Conservation (phyloP, 257 asterid genomes). For the Verbascum thapsus region DNA sequence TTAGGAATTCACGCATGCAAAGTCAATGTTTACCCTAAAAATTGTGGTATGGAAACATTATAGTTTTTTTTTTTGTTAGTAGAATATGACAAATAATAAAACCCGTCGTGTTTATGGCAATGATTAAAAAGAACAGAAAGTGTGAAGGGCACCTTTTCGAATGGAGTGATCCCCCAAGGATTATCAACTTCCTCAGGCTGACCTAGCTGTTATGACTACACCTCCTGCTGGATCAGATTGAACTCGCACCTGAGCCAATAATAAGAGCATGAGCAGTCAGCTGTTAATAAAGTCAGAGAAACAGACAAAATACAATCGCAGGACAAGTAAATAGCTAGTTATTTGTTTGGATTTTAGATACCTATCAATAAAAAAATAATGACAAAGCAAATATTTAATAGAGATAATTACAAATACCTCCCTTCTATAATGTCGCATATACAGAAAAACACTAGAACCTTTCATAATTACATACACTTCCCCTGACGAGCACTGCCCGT, state of each 20-base stretch:
- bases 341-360: no score
- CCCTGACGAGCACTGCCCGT: no score
- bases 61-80: not conserved
- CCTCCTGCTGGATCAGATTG: conserved; percentile 97
- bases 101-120: not conserved
- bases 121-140: not conserved
- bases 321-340: not conserved
- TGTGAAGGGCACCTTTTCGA: conserved; percentile 59
- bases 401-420: no score
- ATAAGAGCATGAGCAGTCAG: conserved; percentile 1
- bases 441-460: no score
- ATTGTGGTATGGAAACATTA: not conserved
- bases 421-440: no score
- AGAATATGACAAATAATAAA: conserved; percentile 4
- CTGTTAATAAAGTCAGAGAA: not conserved
- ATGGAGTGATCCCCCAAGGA: conserved; percentile 91
- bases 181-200: conserved; percentile 87
- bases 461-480: no score
- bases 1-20: no score
- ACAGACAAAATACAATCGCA: conserved; percentile 2
- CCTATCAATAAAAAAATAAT: no score
- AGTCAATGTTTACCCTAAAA: not conserved
- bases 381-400: no score
- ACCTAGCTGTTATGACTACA: conserved; percentile 85
- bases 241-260: conserved; percentile 72